Percentiles rank a stretch among this genome's conserved stretches.
Conservation (phyloP, 148 eudicot genomes). For the Cornus suecica region DNA sequence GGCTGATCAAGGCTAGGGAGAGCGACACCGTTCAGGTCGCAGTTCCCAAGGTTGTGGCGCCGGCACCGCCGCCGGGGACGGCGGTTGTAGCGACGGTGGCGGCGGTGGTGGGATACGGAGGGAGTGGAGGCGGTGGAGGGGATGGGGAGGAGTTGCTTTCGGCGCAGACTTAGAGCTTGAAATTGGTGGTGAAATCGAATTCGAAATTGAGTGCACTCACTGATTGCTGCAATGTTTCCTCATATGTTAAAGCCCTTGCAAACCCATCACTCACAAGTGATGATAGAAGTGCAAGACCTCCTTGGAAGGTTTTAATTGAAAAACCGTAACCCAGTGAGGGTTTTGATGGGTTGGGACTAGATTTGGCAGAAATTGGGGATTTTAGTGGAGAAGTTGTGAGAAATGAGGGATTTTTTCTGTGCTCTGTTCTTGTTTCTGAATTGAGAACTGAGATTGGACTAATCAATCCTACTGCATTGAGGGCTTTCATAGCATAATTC, state of each 20-base stretch:
- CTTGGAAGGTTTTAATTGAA: constrained; percentile 35
- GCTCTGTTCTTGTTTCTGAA: constrained; percentile 60
- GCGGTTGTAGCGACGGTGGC: too few species aligned
- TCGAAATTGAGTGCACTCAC: constrained; percentile 27
- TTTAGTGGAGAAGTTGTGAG: constrained; percentile 36
- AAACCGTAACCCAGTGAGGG: constrained; percentile 19
- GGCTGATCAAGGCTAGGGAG: too few species aligned
- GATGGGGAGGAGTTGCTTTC: too few species aligned
- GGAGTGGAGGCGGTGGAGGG: too few species aligned
- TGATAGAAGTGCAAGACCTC: constrained; percentile 56
- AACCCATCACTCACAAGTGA: constrained; percentile 50
- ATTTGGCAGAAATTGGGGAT: constrained; percentile 23
- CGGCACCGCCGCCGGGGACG: too few species aligned
- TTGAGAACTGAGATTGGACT: constrained; percentile 58
- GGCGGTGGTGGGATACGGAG: too few species aligned
- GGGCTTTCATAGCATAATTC: constrained; percentile 71
- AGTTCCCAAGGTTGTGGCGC: too few species aligned
- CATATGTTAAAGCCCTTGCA: constrained; percentile 74
- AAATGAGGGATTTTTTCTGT: constrained; percentile 43
- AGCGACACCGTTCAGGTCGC: too few species aligned
- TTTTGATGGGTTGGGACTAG: constrained; percentile 32
- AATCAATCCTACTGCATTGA: constrained; percentile 68
- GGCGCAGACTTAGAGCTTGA: too few species aligned
- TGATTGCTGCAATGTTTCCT: constrained; percentile 76
- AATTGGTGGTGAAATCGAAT: too few species aligned